Base-by-base conservation (phyloP, 768 basidiomycete species). In the Tulasnella sp. region DNA sequence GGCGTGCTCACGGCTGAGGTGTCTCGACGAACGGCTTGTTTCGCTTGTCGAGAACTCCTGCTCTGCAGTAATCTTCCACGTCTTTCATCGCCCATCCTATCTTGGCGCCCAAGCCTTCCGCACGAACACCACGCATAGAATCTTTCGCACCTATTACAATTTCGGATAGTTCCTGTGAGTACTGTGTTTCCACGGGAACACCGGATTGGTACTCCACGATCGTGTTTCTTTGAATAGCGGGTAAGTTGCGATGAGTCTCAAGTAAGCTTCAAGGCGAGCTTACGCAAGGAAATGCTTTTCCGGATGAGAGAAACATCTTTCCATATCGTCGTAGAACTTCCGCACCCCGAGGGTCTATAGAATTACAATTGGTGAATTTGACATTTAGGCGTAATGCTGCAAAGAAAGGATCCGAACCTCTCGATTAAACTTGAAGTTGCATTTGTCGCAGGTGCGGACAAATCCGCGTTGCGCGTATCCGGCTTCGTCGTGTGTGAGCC, bases 381-480 rank as follows among this genome's bases (percentile, higher is more conserved):
- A 3, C 5, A 9, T 25, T 9, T n/a, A 1, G 1, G 0, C 1
- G 54, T 4, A 49, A 29, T n/a, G n/a, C n/a, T n/a, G 22, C 4
- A 29, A 36, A 71, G 52, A 39, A 40, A 29, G 19, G 14, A 70
- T 1, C 39, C 74, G 29, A 15, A 77, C 77, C 73, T 79, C 78
- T 37, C 72, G 42, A 38, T 29, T 54, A 73, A 75, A 75, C 2
- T 17, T 6, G 22, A 40, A 31, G 0, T 40, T 39, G 19, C 52
- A 36, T 1, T 72, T 34, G 0, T 34, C 45, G 15, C 72, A 78
- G 12, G 19, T 0, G 1, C 34, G 3, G 1, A 1, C 0, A 52
- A 80, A 81, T 15, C 76, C 76, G 7, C 67, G 37, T 31, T 80
- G 79, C 0, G 80, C 79, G 64, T 77, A 80, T 34, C 80, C 80